Evolutionary conservation across 257 asterid genomes (phyloP), one percentile per base, ranked within the genome.

Genomic region (Nicotiana otophora): DNA sequence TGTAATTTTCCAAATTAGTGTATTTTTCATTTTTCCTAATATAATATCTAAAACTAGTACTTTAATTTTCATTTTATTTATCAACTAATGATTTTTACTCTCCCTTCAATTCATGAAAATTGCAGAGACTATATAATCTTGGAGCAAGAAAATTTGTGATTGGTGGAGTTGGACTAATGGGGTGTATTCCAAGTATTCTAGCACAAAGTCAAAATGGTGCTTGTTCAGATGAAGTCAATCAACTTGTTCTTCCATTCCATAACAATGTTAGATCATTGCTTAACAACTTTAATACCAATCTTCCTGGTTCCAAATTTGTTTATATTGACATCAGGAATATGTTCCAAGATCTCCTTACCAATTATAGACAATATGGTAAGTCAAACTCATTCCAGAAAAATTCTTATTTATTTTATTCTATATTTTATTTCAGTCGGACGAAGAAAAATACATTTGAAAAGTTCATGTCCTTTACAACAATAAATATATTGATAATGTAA

Each of bases 101-200:
- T 2, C 7, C 2, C 69, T 46, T 67, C n/a, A 28, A 82, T 46
- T 67, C 7, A 3, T 30, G 61, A 48, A 75, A 75, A 16, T 55
- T 42, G 81, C 88, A 95, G 98, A 92, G 94, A 64, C 53, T 95
- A 85, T 91, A 95, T 87, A 95, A 91, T 83, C 92, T 95, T 63
- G 99, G 99, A 89, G 99, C 99, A 30, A 88, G 97, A 84, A 95
- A 84, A 83, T 93, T 95, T 60, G 97, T 90, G 82, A 91, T 95
- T 62, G 96, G 89, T 0, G 99, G 99, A 46, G 84, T 95, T 14
- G 99, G 98, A 15, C 82, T 88, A 36, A 91, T 95, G 97, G 99
- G 98, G 2, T 95, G 99, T 66, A 95, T 92, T 39, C 99, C 98
- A 0, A 91, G 97, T 83, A 92, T 94, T 28, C 91, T 95, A n/a